Evolutionary conservation across 2,329 filamentous ascomycete genomes (phyloP), one percentile per base, ranked within the genome.

Genomic region (Cordyceps farinosa): DNA sequence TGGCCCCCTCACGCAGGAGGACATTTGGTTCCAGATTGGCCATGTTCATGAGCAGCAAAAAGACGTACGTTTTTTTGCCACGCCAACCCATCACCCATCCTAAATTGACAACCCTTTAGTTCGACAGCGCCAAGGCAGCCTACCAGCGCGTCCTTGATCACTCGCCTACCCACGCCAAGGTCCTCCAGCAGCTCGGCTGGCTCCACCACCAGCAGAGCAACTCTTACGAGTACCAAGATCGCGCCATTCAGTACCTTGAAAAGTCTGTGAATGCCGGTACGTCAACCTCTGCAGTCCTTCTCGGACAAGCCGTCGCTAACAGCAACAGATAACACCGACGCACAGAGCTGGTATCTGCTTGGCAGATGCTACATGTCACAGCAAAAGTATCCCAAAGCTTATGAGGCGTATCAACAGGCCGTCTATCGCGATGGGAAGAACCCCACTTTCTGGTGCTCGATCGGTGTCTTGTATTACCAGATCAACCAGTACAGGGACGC

Each of bases 401-500:
- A 98, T 71, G 95, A 99, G 74, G 94, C 95, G 6, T 98, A 98
- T 76, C 95, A 99, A 75, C 95, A 99, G 80, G 95, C 95, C 3
- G 95, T 99, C 45, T 99, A 99, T 74, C 92, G 95, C 63, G 95
- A 99, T 74, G 95, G 95, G 40, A 90, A 95, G 69, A 98, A 98
- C 75, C 95, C 95, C 22, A 98, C 95, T 2, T 99, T 98, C 81
- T 99, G 95, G 95, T 98, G 95, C 80, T 98, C 94, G 10, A 99
- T 99, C 73, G 95, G 95, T 75, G 95, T 99, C 17, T 84, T 99
- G 65, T 99, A 99, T 77, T 99, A 98, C 79, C 95, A 98, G 78
- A 99, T 99, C 81, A 99, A 98, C 78, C 95, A 99, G 79, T 99
- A 99, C 78, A 89, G 95, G 64, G 95, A 99, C 80, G 95, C 95